A percentile compares a stretch with the other conserved stretches of the same genome.
Conservation (phyloP, 2,329 filamentous ascomycete genomes). For the Ophiocordyceps polyrhachis-furcata region DNA sequence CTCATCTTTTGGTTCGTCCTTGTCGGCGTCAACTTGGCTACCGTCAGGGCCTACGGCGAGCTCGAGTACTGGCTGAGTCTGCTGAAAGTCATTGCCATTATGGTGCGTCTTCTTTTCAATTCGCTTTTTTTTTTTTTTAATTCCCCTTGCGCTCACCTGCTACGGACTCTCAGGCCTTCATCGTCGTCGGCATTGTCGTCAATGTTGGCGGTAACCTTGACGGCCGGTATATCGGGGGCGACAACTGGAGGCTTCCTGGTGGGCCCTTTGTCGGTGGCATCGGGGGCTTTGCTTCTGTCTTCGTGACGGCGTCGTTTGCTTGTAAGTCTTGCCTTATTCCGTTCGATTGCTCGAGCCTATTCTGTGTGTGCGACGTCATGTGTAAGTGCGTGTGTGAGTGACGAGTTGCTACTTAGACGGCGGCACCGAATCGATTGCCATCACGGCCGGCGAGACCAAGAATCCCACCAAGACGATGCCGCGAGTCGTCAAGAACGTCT, state of each 20-base stretch:
- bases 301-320: slow-evolving; percentile 37
- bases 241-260: slow-evolving; percentile 37
- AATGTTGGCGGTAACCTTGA: slow-evolving; percentile 32
- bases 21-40: slow-evolving; percentile 21
- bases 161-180: slow-evolving; percentile 25
- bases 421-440: slow-evolving; percentile 45
- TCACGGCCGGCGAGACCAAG: slow-evolving; percentile 47
- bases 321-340: slow-evolving; percentile 12
- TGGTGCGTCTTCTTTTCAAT: slow-evolving; percentile 13
- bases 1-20: slow-evolving; percentile 40
- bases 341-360: too few relatives aligned
- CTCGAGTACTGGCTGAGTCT: slow-evolving; percentile 38
- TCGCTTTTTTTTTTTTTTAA: slow-evolving; percentile 21
- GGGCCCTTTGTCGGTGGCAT: slow-evolving; percentile 48
- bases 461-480: slow-evolving; percentile 42
- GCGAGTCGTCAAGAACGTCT: slow-evolving; percentile 44
- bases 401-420: slow-evolving; percentile 14
- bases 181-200: slow-evolving; percentile 39
- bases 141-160: background rate
- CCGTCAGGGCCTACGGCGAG: slow-evolving; percentile 17
- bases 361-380: too few relatives aligned
- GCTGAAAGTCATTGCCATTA: slow-evolving; percentile 32
- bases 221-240: slow-evolving; percentile 36
- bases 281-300: slow-evolving; percentile 42
- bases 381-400: too few relatives aligned